A percentile compares a stretch with the other conserved stretches of the same genome.
These are phyloP conservation scores for Botrytis deweyae DNA, from an alignment of 2,329 filamentous ascomycete genomes.

Conservation along the genomic window DNA sequence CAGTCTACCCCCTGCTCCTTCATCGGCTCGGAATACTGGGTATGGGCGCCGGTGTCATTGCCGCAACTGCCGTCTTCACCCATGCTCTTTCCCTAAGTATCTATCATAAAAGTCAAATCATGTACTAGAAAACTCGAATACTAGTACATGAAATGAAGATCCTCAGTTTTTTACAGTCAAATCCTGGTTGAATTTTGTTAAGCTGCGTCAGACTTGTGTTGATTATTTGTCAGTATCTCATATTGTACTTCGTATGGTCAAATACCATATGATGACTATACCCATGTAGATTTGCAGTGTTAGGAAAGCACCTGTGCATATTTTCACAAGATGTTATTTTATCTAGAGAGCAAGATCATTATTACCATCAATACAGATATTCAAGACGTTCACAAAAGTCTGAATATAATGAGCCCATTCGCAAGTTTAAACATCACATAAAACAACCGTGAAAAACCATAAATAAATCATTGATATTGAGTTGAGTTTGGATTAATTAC, in stretches of 20 bases:
- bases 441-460: rapidly evolving
- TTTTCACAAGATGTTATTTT: not conserved
- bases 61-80: not conserved
- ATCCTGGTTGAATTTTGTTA: not conserved
- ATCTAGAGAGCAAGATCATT: not conserved
- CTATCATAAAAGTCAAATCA: not conserved
- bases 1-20: not conserved
- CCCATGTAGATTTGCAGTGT: not conserved
- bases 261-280: not conserved
- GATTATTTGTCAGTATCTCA: not conserved
- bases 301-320: not conserved
- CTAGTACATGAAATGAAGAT: not conserved
- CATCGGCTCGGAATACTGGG: not conserved
- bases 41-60: not conserved
- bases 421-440: not conserved
- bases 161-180: rapidly evolving
- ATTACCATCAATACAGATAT: not conserved
- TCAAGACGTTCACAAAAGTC: not conserved
- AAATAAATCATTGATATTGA: not conserved
- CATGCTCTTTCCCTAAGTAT: not conserved
- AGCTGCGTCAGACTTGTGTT: not conserved
- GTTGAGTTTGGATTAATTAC: not conserved
- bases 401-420: not conserved
- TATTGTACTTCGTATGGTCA: not conserved
- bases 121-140: not conserved